phyloP scores from a whole-genome alignment of 768 basidiomycete species.

The Lactifluus piperatus region DNA sequence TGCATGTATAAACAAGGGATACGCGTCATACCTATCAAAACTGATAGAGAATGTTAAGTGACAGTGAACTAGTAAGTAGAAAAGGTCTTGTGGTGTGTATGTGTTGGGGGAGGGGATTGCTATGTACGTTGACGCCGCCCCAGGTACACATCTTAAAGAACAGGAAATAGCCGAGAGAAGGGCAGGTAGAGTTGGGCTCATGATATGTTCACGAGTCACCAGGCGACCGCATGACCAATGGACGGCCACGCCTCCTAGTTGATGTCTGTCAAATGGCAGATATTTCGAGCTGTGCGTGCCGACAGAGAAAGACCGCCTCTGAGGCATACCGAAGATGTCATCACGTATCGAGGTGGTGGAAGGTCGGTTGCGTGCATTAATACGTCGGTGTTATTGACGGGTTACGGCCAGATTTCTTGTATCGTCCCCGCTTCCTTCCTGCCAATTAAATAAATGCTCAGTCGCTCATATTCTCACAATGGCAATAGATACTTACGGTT shows the following conservation, averaged over 20 bases:
- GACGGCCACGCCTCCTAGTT: background rate
- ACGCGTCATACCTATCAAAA: background rate
- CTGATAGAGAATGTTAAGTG: background rate
- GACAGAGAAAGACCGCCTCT: background rate
- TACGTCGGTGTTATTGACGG: background rate
- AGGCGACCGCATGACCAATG: background rate
- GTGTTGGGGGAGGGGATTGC: background rate
- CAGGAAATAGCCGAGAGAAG: background rate
- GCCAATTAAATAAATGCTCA: background rate
- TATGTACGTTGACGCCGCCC: background rate
- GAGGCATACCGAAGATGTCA: background rate
- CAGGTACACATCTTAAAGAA: background rate
- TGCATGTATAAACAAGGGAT: background rate
- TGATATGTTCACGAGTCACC: background rate
- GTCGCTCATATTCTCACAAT: background rate
- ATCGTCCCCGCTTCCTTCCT: background rate
- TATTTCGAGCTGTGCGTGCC: background rate
- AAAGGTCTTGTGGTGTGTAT: background rate
- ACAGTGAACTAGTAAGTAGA: background rate
- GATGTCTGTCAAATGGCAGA: background rate
- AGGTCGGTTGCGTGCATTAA: background rate
- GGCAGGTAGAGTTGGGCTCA: background rate
- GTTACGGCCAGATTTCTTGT: conserved; percentile 2
- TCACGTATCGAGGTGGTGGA: background rate
- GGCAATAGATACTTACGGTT: background rate